Conservation (phyloP, 495 filamentous ascomycete species). For the Penicillium canariense region DNA sequence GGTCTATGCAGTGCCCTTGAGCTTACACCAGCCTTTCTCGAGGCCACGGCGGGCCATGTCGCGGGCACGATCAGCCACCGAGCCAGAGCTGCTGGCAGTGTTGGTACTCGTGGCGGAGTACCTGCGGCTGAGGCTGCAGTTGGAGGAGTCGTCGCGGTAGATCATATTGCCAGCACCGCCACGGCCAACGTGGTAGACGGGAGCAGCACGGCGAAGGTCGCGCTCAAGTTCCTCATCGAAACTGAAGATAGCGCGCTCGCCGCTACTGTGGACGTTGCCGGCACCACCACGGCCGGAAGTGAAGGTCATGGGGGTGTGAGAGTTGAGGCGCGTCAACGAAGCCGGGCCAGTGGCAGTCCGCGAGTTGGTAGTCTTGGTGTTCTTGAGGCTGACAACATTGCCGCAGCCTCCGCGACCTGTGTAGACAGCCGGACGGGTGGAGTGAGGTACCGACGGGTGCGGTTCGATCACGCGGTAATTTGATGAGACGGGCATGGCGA, state of each 20-base stretch:
- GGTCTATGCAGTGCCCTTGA: constrained; percentile 40
- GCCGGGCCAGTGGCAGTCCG: constrained; percentile 54
- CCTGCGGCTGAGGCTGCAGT: constrained; percentile 36
- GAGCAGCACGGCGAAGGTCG: constrained; percentile 59
- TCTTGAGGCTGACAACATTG: constrained; percentile 71
- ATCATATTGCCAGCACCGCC: constrained; percentile 86
- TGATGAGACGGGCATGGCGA: constrained; percentile 28
- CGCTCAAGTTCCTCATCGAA: constrained; percentile 91
- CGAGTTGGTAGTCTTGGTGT: constrained; percentile 55
- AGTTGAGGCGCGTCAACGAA: constrained; percentile 45
- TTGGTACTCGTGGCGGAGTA: constrained; percentile 37
- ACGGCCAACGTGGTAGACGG: constrained; percentile 79
- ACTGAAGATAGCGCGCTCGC: constrained; percentile 71
- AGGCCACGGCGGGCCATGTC: constrained; percentile 42
- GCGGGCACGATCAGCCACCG: constrained; percentile 39
- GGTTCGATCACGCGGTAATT: constrained; percentile 75
- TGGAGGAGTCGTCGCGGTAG: constrained; percentile 31
- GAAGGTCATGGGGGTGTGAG: constrained; percentile 51
- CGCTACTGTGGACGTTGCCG: constrained; percentile 74
- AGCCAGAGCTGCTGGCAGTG: constrained; percentile 40
- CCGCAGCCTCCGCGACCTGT: constrained; percentile 86
- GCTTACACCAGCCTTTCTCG: constrained; percentile 46
- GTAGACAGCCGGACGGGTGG: constrained; percentile 60
- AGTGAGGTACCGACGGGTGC: constrained; percentile 66
- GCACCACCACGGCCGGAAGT: constrained; percentile 83